Conservation (phyloP, 768 basidiomycete species). For the Phlebiopsis gigantea region DNA sequence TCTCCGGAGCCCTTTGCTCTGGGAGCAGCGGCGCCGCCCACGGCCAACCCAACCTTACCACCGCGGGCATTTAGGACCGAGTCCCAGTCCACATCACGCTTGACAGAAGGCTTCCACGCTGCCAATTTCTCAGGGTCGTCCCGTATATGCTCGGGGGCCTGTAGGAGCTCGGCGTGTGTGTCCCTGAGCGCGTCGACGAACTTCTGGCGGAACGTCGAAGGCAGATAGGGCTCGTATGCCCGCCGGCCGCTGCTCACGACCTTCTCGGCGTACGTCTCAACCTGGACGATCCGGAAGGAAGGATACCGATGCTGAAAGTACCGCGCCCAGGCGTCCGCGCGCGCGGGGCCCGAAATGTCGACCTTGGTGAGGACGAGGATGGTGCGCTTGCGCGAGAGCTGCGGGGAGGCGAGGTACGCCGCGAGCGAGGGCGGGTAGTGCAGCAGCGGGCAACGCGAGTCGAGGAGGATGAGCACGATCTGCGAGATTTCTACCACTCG, state of each 20-base stretch:
- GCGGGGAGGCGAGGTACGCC: conserved; percentile 43
- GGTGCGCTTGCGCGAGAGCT: conserved; percentile 27
- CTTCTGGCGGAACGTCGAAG: conserved; percentile 54
- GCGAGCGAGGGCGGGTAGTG: conserved; percentile 82
- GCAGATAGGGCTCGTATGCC: conserved; percentile 63
- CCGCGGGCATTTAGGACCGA: conserved; percentile 41
- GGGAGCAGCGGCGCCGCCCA: conserved; percentile 39
- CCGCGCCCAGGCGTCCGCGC: conserved; percentile 56
- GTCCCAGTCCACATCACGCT: conserved; percentile 70
- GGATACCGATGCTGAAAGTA: conserved; percentile 55
- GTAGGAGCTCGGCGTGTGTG: conserved; percentile 61
- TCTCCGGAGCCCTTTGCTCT: conserved; percentile 13
- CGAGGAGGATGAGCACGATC: conserved; percentile 82
- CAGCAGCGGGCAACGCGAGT: conserved; percentile 83
- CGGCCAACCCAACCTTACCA: conserved; percentile 37
- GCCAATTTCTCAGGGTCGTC: conserved; percentile 42
- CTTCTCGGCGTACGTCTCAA: conserved; percentile 70
- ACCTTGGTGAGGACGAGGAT: conserved; percentile 85
- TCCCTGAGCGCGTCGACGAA: conserved; percentile 61
- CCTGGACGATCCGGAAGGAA: conserved; percentile 56
- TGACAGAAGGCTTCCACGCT: conserved; percentile 64
- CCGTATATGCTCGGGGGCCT: conserved; percentile 58
- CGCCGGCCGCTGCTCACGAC: conserved; percentile 22
- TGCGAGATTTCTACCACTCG: conserved; percentile 89
- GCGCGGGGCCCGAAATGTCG: conserved; percentile 71